A percentile compares a stretch with the other conserved stretches of the same genome.
Evolutionary conservation across 305 asterid species (phyloP).

Genomic region (Plantago rigida): DNA sequence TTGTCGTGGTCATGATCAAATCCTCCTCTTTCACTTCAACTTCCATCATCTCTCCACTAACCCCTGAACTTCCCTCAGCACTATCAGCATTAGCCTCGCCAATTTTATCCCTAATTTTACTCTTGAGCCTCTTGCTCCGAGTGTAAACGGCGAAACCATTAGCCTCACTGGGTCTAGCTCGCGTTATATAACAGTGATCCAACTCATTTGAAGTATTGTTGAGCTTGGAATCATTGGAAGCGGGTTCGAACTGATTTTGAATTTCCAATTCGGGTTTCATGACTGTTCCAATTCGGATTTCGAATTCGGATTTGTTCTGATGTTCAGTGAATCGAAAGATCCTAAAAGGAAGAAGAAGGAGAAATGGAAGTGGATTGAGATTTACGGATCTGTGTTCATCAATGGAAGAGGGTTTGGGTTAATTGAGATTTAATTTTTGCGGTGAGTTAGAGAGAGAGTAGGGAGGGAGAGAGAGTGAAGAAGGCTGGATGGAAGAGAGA

Average conservation of each 20-base stretch:
- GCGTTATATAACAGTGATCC: slow-evolving; percentile 32
- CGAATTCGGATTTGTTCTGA: too few species aligned
- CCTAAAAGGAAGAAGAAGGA: too few species aligned
- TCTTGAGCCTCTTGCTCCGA: slow-evolving; percentile 62
- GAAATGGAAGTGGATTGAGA: too few species aligned
- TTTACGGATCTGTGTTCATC: too few species aligned
- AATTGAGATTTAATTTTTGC: too few species aligned
- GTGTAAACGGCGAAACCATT: slow-evolving; percentile 57
- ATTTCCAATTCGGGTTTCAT: slow-evolving; percentile 33
- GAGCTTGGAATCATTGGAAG: slow-evolving; percentile 28
- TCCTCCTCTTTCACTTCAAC: slow-evolving; percentile 50
- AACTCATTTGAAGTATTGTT: slow-evolving; percentile 29
- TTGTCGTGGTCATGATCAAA: neutral
- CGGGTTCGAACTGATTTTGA: slow-evolving; percentile 23
- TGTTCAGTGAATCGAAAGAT: too few species aligned
- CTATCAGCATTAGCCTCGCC: slow-evolving; percentile 29
- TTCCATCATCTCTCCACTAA: slow-evolving; percentile 42
- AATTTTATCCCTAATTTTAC: slow-evolving; percentile 23
- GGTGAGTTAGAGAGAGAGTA: too few species aligned
- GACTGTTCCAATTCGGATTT: slow-evolving; percentile 7
- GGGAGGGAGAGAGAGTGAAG: too few species aligned
- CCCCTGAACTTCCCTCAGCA: slow-evolving; percentile 27
- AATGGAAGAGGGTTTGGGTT: too few species aligned
- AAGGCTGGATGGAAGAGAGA: too few species aligned
- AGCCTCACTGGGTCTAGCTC: slow-evolving; percentile 46